Evolutionary conservation across 257 asterid genomes (phyloP), one percentile per base, ranked within the genome.

Genomic region (Mitragyna speciosa): DNA sequence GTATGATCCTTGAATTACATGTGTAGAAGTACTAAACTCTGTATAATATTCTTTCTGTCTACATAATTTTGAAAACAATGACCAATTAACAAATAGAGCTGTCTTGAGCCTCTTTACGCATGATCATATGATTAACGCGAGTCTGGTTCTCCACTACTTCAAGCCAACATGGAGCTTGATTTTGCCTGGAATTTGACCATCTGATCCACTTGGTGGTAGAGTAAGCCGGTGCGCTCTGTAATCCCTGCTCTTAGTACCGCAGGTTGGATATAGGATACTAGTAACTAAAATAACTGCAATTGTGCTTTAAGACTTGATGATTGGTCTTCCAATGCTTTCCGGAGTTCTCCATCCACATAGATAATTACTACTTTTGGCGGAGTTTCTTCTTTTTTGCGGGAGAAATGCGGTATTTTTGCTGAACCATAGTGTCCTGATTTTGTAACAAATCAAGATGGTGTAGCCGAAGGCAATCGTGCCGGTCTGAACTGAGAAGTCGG

Each of bases 141-240:
- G n/a, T 70, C 74, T 66, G 22, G 31, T 72, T 65, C 80, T 68
- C 77, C 72, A 58, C 45, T 61, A 68, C 70, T 72, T 79, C 68
- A 17, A 47, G 72, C 73, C 14, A 22, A 15, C 28, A 10, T 22
- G 76, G 67, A 80, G 61, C 78, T 51, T 80, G 36, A 69, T 58
- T 58, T 81, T 75, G 33, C 84, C 77, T 70, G 80, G 77, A 28
- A 76, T 43, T 39, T 81, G 70, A 16, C 84, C 80, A 19, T 81
- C 80, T 41, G 69, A 26, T 16, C 84, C 77, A 64, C 76, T 22
- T 0, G 80, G 52, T 12, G 69, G 43, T 51, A 59, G 73, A 31
- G 63, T 72, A 30, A 5, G 17, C 20, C 49, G 51, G 63, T 45
- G 8, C 63, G 45, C 52, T 70, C 11, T 43, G 51, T 63, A 56